These are phyloP conservation scores for Hypholoma fasciculare DNA, from an alignment of 768 basidiomycete species.

Conservation along the genomic window DNA sequence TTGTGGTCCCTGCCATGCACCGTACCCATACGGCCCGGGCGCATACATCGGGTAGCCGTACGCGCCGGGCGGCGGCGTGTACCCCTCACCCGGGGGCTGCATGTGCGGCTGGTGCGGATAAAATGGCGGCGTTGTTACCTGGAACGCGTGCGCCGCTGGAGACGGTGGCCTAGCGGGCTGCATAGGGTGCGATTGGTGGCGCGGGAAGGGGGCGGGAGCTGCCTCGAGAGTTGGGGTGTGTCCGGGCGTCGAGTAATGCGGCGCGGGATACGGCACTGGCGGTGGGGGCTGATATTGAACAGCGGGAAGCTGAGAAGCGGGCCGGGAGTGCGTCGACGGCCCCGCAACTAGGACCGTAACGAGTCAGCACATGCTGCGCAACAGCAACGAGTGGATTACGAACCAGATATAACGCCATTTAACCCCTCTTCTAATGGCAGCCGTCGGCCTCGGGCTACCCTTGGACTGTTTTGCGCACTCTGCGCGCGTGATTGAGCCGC, in stretches of 20 bases:
- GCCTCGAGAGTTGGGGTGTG: conserved; percentile 12
- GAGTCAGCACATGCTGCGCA: background rate
- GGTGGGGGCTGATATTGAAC: background rate
- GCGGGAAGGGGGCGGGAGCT: conserved; percentile 18
- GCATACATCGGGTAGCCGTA: conserved; percentile 3
- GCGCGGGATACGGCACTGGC: background rate
- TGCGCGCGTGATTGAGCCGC: conserved; percentile 33
- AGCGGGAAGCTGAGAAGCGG: background rate
- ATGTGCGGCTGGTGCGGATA: conserved; percentile 7
- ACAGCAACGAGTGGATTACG: background rate
- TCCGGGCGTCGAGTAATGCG: background rate
- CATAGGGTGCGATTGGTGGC: background rate
- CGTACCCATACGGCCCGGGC: background rate
- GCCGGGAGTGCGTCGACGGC: background rate
- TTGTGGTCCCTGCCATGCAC: conserved; percentile 1
- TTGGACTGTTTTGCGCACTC: conserved; percentile 28
- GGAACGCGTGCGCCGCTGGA: conserved; percentile 6
- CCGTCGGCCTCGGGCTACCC: background rate
- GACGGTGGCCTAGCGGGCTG: background rate
- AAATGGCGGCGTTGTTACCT: conserved; percentile 6
- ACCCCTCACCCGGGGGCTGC: background rate
- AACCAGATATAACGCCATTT: background rate
- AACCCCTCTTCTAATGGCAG: conserved; percentile 1
- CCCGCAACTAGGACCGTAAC: background rate
- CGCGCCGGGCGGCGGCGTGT: background rate